These are phyloP conservation scores for Russula lepida DNA, from an alignment of 768 basidiomycete genomes.

Conservation along the genomic window DNA sequence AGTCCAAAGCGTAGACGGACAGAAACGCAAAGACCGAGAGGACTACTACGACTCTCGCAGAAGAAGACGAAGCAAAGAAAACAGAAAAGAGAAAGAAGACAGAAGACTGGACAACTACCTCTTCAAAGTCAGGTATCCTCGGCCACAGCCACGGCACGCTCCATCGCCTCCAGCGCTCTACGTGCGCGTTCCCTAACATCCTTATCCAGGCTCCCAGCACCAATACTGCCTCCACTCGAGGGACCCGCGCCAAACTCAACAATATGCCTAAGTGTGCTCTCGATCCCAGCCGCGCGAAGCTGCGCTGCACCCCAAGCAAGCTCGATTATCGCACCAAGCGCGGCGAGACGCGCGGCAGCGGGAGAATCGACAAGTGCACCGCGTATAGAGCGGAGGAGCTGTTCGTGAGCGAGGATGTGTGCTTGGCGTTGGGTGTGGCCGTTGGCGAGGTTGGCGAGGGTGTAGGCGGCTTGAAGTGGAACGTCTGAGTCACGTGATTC, in stretches of 20 bases:
- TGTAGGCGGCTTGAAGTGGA: slow-evolving; percentile 48
- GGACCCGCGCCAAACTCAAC: slow-evolving; percentile 32
- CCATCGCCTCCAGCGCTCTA: slow-evolving; percentile 44
- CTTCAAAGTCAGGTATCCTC: background rate
- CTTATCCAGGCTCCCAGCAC: slow-evolving; percentile 28
- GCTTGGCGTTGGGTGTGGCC: slow-evolving; percentile 43
- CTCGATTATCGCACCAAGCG: slow-evolving; percentile 50
- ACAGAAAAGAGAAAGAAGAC: background rate
- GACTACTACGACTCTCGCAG: background rate
- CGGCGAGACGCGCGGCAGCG: slow-evolving; percentile 50
- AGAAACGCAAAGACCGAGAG: background rate
- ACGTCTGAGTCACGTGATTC: slow-evolving; percentile 46
- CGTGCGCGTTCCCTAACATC: slow-evolving; percentile 52
- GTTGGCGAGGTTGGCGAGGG: slow-evolving; percentile 65
- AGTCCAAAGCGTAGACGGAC: background rate
- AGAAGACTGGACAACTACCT: background rate
- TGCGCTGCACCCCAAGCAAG: slow-evolving; percentile 41
- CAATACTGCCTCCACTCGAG: slow-evolving; percentile 27
- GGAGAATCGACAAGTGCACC: slow-evolving; percentile 50
- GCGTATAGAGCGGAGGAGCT: slow-evolving; percentile 48
- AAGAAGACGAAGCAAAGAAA: background rate
- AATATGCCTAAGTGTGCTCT: slow-evolving; percentile 35
- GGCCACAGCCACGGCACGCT: slow-evolving; percentile 21
- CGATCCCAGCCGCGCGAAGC: slow-evolving; percentile 39
- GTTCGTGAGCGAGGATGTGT: slow-evolving; percentile 42